Conservation (phyloP, 2,329 filamentous ascomycete genomes). For the Exophiala calicioides region DNA sequence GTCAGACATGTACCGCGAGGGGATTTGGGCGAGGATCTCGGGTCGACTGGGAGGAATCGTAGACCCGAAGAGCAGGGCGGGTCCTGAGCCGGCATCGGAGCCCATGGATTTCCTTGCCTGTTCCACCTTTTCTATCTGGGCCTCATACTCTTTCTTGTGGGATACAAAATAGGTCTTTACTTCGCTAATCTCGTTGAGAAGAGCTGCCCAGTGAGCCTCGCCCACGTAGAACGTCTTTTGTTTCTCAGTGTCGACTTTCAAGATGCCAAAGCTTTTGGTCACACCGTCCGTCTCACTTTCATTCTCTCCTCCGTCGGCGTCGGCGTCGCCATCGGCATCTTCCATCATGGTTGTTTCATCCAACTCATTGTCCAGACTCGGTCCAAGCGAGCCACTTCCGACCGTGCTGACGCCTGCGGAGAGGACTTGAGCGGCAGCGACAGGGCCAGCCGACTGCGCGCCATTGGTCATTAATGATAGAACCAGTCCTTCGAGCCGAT, state of each 20-base stretch:
- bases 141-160: slow-evolving; percentile 87
- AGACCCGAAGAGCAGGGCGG: slow-evolving; percentile 76
- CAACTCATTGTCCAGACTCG: slow-evolving; percentile 37
- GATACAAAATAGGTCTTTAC: slow-evolving; percentile 86
- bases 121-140: slow-evolving; percentile 74
- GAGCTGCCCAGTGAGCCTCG: slow-evolving; percentile 79
- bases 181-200: slow-evolving; percentile 82
- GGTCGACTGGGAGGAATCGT: slow-evolving; percentile 67
- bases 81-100: slow-evolving; percentile 61
- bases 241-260: slow-evolving; percentile 77
- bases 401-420: slow-evolving; percentile 41
- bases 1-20: slow-evolving; percentile 78
- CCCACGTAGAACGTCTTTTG: slow-evolving; percentile 78
- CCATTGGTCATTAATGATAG: slow-evolving; percentile 92
- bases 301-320: slow-evolving; percentile 58
- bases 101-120: slow-evolving; percentile 62
- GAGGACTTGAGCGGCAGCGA: slow-evolving; percentile 57
- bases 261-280: slow-evolving; percentile 73
- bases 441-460: slow-evolving; percentile 59
- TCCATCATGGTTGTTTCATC: slow-evolving; percentile 42
- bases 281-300: slow-evolving; percentile 71
- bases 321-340: too few species aligned
- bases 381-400: slow-evolving; percentile 43
- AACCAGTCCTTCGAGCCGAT: slow-evolving; percentile 88
- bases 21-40: slow-evolving; percentile 78